Evolutionary conservation across 2,329 filamentous ascomycete genomes (phyloP), one percentile per base, ranked within the genome.

Genomic region (Karstenula rhodostoma): DNA sequence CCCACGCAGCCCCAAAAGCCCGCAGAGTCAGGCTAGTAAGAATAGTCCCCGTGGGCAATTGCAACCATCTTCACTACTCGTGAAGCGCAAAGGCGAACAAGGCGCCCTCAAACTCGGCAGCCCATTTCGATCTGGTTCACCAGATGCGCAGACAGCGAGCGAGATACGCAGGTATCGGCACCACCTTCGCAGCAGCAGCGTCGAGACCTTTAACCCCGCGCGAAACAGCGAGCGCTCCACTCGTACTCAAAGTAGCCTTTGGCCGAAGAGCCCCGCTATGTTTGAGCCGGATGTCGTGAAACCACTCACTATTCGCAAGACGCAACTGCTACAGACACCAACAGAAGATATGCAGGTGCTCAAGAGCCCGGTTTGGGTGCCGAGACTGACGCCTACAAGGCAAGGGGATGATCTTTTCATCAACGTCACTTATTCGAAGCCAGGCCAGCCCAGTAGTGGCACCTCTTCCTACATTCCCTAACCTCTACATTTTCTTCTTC

Each of bases 361-460:
- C 37, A 75, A 72, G 56, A 78, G 76, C 57, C 87, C 87, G 0
- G 82, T 83, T 1, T 89, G 88, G 87, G 81, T 87, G 66, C 89
- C 89, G 3, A 85, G 83, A 65, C 70, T 92, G 67, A 92, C 89
- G 48, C 90, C 90, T 2, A 88, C 87, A 58, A 80, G 88, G 61
- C 82, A 87, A 51, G 89, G 90, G 0, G 86, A 89, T 27, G 88
- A 91, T 71, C 70, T 92, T 60, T 89, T 85, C 43, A 70, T 83
- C 46, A 73, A 73, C 35, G 81, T 83, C n/a, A 62, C 64, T 43
- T 73, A 72, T 61, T 67, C 66, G 12, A 62, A 64, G 33, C 57
- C 57, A 9, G 44, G 53, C 32, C 64, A n/a, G 44, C 49, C 47
- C 64, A 53, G 17, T 65, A 49, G 61, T 29, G 47, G 54, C 46